Conservation (phyloP, 306 rosid genomes). For the Begonia fuchsioides region DNA sequence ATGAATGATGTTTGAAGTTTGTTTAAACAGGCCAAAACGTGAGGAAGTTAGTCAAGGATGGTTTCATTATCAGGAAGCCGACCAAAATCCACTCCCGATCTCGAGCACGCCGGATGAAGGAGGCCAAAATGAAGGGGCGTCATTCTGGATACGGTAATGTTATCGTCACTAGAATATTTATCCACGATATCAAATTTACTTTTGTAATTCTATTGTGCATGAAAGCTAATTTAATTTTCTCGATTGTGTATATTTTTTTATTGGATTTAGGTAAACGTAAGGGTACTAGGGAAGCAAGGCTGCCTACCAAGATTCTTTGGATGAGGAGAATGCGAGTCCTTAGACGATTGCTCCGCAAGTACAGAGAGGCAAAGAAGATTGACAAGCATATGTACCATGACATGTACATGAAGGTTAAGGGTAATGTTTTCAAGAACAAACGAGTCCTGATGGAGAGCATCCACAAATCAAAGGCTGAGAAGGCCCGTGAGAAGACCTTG, state of each 20-base stretch:
- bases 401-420: conserved; percentile 97
- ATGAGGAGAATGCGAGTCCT: conserved; percentile 98
- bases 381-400: conserved; percentile 98
- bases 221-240: not conserved
- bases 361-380: conserved; percentile 78
- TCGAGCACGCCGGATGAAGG: conserved; percentile 91
- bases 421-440: conserved; percentile 92
- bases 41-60: conserved; percentile 93
- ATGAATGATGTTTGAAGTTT: too few species aligned
- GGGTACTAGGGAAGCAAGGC: conserved; percentile 98
- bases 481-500: conserved; percentile 90
- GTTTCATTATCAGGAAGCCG: conserved; percentile 89
- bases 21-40: conserved; percentile 62
- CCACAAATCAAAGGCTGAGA: conserved; percentile 93
- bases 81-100: conserved; percentile 95
- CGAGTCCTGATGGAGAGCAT: conserved; percentile 96
- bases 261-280: conserved; percentile 59
- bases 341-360: conserved; percentile 91
- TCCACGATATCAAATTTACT: too few species aligned
- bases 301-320: conserved; percentile 89
- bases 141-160: conserved; percentile 89
- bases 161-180: too few species aligned
- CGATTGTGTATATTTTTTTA: not conserved
- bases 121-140: conserved; percentile 90
- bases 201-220: too few species aligned